Evolutionary conservation across 2,329 filamentous ascomycete genomes (phyloP).

Genomic region (Colletotrichum sp.): DNA sequence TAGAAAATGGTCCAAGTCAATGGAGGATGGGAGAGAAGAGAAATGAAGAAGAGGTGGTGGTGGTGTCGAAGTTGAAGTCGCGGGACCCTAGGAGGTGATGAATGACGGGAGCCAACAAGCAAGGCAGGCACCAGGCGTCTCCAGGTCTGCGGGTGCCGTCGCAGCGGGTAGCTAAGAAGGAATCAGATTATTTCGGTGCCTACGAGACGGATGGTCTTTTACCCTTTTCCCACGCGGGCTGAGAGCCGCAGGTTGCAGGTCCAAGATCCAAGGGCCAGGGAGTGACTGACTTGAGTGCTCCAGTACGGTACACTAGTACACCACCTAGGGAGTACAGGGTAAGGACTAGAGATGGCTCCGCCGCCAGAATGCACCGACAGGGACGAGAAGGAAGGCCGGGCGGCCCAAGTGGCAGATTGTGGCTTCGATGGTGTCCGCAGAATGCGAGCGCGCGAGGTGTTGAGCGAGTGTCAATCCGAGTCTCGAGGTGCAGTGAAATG

Average conservation of each 20-base stretch:
- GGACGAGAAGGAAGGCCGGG: background rate
- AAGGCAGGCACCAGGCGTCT: background rate
- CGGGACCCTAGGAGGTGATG: background rate
- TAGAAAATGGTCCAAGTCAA: background rate
- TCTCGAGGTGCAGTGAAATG: background rate
- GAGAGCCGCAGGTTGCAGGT: background rate
- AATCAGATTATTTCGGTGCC: conserved; percentile 16
- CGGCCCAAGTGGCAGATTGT: background rate
- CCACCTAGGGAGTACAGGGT: background rate
- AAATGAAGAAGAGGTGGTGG: background rate
- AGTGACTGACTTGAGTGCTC: background rate
- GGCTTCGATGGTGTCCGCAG: background rate
- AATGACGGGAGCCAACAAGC: background rate
- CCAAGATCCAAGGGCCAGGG: background rate
- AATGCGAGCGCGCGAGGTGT: background rate
- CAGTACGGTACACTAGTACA: background rate
- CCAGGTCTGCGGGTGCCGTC: background rate
- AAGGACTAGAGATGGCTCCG: background rate
- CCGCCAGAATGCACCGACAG: background rate
- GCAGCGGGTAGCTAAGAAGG: conserved; percentile 1
- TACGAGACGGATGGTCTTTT: conserved; percentile 10
- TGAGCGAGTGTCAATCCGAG: background rate
- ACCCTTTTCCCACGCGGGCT: background rate
- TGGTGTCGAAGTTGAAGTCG: background rate
- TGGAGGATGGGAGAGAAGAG: background rate